Evolutionary conservation across 2,329 filamentous ascomycete species (phyloP).

Genomic region (Trichoderma pleuroti): DNA sequence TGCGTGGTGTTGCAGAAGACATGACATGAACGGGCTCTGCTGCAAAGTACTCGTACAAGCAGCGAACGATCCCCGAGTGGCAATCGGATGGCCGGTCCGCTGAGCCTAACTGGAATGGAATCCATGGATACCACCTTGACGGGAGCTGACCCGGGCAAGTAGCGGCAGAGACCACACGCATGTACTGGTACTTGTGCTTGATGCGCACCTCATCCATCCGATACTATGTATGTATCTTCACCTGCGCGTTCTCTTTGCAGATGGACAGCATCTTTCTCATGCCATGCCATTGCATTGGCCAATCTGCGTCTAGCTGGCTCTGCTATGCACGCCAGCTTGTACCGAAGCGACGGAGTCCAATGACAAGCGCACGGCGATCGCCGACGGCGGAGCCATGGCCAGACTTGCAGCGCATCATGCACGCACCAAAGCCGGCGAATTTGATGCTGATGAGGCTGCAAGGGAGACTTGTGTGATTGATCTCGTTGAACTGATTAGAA

Average conservation of each 20-base stretch:
- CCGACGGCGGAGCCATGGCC: background rate
- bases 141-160: background rate
- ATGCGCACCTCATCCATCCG: background rate
- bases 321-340: background rate
- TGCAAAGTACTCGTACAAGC: background rate
- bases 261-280: background rate
- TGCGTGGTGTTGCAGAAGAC: background rate
- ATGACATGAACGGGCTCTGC: too few species aligned
- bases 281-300: background rate
- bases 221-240: background rate
- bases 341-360: slow-evolving; percentile 8
- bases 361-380: background rate
- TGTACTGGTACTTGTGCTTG: background rate
- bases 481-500: background rate
- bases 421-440: background rate
- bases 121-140: background rate
- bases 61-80: background rate
- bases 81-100: slow-evolving; percentile 13
- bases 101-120: slow-evolving; percentile 1
- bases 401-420: slow-evolving; percentile 3
- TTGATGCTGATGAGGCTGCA: background rate
- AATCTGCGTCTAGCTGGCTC: background rate
- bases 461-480: background rate
- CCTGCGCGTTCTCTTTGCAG: background rate
- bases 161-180: background rate